phyloP scores from a whole-genome alignment of 2,329 filamentous ascomycete species.

The Diaporthe helianthi region DNA sequence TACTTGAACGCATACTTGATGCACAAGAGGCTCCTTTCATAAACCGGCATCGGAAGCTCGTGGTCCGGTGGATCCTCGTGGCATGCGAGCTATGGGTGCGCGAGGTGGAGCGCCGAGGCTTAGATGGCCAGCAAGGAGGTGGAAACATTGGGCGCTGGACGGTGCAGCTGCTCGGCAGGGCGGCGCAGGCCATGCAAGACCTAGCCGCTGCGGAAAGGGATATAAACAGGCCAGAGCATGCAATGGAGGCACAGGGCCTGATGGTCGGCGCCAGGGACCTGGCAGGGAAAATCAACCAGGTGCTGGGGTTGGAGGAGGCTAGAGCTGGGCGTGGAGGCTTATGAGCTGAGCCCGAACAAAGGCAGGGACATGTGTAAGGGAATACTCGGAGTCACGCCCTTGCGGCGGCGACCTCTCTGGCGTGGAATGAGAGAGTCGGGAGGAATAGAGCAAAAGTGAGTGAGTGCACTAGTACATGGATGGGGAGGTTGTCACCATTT shows the following conservation, averaged over 20 bases:
- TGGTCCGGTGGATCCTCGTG: constrained; percentile 62
- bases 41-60: constrained; percentile 54
- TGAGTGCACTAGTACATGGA: constrained; percentile 10
- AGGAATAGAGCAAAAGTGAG: neutral
- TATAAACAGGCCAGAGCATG: constrained; percentile 9
- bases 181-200: constrained; percentile 28
- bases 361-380: neutral
- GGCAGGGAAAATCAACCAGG: constrained; percentile 17
- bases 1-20: constrained; percentile 64
- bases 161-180: constrained; percentile 30
- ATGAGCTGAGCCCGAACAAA: neutral
- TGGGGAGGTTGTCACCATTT: constrained; percentile 17
- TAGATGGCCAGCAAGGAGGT: constrained; percentile 19
- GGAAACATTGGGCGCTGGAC: constrained; percentile 33
- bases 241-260: constrained; percentile 1
- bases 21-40: constrained; percentile 66
- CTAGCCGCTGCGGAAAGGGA: constrained; percentile 19
- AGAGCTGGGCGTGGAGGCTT: constrained; percentile 2
- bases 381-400: neutral
- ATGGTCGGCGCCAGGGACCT: constrained; percentile 4
- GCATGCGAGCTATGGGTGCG: constrained; percentile 58
- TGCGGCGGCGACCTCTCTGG: neutral
- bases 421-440: neutral
- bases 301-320: constrained; percentile 13
- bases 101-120: constrained; percentile 55